phyloP scores from a whole-genome alignment of 108 stramenopile genomes.

The Cyclostephanos invisitatus region DNA sequence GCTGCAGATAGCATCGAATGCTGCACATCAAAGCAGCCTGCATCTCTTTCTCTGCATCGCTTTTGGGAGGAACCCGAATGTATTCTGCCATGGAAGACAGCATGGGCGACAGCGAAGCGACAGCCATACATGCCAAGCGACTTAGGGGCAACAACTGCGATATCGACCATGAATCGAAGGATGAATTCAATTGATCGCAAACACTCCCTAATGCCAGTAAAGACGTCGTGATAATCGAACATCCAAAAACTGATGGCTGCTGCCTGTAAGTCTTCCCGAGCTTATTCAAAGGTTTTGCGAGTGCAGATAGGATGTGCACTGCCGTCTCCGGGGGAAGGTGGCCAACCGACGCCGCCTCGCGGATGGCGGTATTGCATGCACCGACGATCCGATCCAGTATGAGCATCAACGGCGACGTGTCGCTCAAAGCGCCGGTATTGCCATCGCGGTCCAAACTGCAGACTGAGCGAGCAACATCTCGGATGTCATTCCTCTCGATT shows the following conservation, averaged over 20 bases:
- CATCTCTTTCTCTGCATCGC: constrained; percentile 29
- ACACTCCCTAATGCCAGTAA: constrained; percentile 22
- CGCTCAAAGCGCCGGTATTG: constrained; percentile 7
- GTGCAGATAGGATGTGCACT: constrained; percentile 73
- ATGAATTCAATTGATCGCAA: constrained; percentile 32
- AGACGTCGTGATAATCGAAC: constrained; percentile 13
- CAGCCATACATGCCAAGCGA: constrained; percentile 62
- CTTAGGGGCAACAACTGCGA: constrained; percentile 53
- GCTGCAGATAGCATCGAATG: constrained; percentile 33
- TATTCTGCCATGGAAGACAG: constrained; percentile 32
- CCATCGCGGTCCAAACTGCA: constrained; percentile 27
- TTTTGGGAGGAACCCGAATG: constrained; percentile 2
- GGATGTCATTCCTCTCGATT: constrained; percentile 79
- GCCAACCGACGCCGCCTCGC: constrained; percentile 13
- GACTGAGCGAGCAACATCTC: constrained; percentile 76
- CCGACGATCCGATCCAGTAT: constrained; percentile 37
- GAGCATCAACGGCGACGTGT: constrained; percentile 35
- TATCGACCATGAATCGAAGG: constrained; percentile 15
- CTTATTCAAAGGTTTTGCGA: constrained; percentile 69
- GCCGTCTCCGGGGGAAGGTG: constrained; percentile 59
- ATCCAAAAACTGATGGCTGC: constrained; percentile 15
- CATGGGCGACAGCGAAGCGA: constrained; percentile 68
- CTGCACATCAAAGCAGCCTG: constrained; percentile 17
- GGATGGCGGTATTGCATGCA: constrained; percentile 34
- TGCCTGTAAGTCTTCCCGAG: constrained; percentile 30